Conservation (phyloP, 352 stramenopile species). For the Phytophthora podocarpi region DNA sequence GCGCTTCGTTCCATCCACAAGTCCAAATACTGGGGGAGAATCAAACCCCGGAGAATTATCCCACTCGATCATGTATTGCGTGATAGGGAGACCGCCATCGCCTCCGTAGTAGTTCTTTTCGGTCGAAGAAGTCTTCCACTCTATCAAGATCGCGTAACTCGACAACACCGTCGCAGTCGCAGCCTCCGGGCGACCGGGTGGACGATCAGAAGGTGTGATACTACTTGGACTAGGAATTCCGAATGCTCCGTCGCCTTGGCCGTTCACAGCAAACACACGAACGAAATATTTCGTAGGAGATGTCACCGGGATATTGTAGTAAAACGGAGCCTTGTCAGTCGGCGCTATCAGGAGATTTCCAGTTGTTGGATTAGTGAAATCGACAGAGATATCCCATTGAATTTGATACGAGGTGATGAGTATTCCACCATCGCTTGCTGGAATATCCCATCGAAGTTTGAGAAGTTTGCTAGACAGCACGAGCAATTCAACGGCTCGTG, state of each 20-base stretch:
- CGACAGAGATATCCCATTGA: constrained; percentile 94
- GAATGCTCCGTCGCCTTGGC: constrained; percentile 72
- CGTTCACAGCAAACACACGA: constrained; percentile 93
- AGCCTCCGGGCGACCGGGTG: constrained; percentile 76
- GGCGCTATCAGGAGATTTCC: constrained; percentile 45
- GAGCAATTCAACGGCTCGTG: constrained; percentile 50
- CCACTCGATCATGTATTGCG: constrained; percentile 97
- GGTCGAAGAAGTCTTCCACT: constrained; percentile 88
- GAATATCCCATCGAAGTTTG: constrained; percentile 80
- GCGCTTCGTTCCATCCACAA: constrained; percentile 52
- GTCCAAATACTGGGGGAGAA: constrained; percentile 77
- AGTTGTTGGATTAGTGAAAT: constrained; percentile 38
- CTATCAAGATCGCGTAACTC: constrained; percentile 91
- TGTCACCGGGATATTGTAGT: constrained; percentile 91
- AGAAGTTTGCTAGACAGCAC: constrained; percentile 68
- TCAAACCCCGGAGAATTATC: constrained; percentile 90
- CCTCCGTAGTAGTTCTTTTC: constrained; percentile 90
- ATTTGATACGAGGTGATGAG: constrained; percentile 89
- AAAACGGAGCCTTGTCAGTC: constrained; percentile 72
- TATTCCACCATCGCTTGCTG: constrained; percentile 69
- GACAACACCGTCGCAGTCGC: constrained; percentile 79
- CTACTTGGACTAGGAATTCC: constrained; percentile 52
- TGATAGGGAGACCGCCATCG: constrained; percentile 91
- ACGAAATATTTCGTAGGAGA: constrained; percentile 79
- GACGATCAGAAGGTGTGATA: constrained; percentile 63